Base-by-base conservation (phyloP, 83 land plant genomes). In the Picea mariana region DNA sequence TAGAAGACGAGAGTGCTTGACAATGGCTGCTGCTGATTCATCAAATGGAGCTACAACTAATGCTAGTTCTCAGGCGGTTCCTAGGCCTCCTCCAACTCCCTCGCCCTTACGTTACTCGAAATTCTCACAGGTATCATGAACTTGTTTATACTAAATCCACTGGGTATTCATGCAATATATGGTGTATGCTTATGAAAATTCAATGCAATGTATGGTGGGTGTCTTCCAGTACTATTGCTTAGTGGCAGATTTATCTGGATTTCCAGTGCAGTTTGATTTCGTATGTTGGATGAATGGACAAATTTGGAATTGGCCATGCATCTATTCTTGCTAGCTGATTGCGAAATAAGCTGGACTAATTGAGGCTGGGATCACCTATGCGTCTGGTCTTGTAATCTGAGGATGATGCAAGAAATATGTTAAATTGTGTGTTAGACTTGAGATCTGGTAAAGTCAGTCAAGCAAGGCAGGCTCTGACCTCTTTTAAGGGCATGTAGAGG, bases 101-200 rank as follows among this genome's bases (percentile, higher is more conserved):
- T 81, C 82, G n/a, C 82, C 82, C 38, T 38, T 81, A 20, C 58
- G 82, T 23, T 49, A 68, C 58, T 81, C 82, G 21, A 81, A 81
- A 58, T 81, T 81, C 66, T 69, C 75, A 49, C 79, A 81, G 82
- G 82, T 81, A 47, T 20, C 60, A 75, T 40, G 13, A 40, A 9
- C 23, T 75, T 73, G 17, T 49, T 75, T 47, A 5, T 24, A 21
- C 44, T 58, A 58, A 58, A 58, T 58, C 60, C 16, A 58, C 16
- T 58, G 60, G 60, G 60, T 58, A 58, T 58, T 58, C 60, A 58
- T 13, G 16, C 60, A 58, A 58, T 58, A 16, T 58, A 58, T 58
- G 17, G 16, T 15, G 17, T 58, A 1, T 47, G 21, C 49, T 24
- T 47, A 47, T 47, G 26, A 75, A 75, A 49, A 75, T 75, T 23